These are phyloP conservation scores for Ustilago tritici DNA, from an alignment of 1,284 basidiomycete species.

Conservation along the genomic window DNA sequence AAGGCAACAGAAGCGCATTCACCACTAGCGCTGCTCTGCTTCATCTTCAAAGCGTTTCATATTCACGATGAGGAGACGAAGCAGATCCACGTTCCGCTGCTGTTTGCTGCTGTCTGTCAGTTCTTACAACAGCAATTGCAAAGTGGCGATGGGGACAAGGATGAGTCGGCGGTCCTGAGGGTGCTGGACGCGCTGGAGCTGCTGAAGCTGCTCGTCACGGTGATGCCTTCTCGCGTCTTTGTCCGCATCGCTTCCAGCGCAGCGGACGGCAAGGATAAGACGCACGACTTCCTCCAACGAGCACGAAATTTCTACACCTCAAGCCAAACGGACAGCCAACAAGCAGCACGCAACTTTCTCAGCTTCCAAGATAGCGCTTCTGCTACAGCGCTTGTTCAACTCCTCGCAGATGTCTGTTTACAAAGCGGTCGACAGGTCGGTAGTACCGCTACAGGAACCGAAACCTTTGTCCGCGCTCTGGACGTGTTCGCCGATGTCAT, in stretches of 20 bases:
- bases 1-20: slow-evolving; percentile 9
- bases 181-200: slow-evolving; percentile 45
- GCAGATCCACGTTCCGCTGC: slow-evolving; percentile 79
- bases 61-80: slow-evolving; percentile 84
- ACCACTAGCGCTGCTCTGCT: slow-evolving; percentile 72
- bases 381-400: slow-evolving; percentile 33
- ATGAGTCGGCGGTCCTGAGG: background rate
- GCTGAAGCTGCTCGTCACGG: slow-evolving; percentile 49
- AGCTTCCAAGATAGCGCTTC: slow-evolving; percentile 43
- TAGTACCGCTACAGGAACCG: slow-evolving; percentile 3
- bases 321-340: slow-evolving; percentile 51
- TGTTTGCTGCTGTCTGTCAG: slow-evolving; percentile 43
- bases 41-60: slow-evolving; percentile 79
- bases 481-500: slow-evolving; percentile 49
- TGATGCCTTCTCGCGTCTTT: slow-evolving; percentile 58
- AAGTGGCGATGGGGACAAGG: background rate
- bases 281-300: slow-evolving; percentile 34
- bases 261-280: background rate
- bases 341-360: slow-evolving; percentile 42
- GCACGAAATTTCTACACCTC: slow-evolving; percentile 42
- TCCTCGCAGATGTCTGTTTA: slow-evolving; percentile 28
- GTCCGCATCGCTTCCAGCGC: slow-evolving; percentile 25
- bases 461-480: slow-evolving; percentile 42
- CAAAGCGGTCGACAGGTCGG: slow-evolving; percentile 11
- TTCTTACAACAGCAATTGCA: slow-evolving; percentile 30